These are phyloP conservation scores for Ustilago nuda DNA, from an alignment of 1,284 basidiomycete species.

Conservation along the genomic window DNA sequence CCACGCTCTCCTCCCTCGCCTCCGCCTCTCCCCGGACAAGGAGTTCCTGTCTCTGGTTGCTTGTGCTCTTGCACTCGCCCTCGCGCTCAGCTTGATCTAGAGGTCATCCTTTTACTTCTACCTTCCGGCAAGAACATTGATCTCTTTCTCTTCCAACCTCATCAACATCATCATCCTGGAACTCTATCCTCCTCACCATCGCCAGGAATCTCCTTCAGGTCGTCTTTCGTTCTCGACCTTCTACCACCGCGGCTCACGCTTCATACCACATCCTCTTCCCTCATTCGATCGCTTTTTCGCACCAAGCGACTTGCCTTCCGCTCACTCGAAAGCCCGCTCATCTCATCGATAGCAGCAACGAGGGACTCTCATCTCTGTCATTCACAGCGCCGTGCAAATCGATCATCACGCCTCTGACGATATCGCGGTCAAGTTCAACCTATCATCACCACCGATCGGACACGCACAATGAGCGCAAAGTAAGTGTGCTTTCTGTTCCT, in stretches of 20 bases:
- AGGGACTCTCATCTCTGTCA: neutral
- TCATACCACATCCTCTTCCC: neutral
- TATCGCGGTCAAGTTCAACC: neutral
- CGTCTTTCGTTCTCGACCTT: neutral
- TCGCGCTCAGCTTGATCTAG: neutral
- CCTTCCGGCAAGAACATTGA: neutral
- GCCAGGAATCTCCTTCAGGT: neutral
- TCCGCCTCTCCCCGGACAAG: constrained; percentile 15
- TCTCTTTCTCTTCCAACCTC: neutral
- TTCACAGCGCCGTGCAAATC: neutral
- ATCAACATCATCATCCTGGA: neutral
- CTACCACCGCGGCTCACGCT: neutral
- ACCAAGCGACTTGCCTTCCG: neutral
- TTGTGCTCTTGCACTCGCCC: neutral
- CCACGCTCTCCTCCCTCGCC: constrained; percentile 19
- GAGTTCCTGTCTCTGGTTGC: no score
- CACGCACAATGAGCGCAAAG: constrained; percentile 41
- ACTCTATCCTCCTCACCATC: constrained; percentile 1
- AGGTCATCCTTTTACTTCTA: neutral
- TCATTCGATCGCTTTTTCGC: neutral
- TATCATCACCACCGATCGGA: neutral
- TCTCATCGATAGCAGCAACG: neutral
- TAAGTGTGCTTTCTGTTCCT: constrained; percentile 12
- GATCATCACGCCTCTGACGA: neutral
- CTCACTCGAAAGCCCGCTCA: neutral